Evolutionary conservation across 352 stramenopile genomes (phyloP), one percentile per base, ranked within the genome.

Genomic region (Phytopythium kandeliae): DNA sequence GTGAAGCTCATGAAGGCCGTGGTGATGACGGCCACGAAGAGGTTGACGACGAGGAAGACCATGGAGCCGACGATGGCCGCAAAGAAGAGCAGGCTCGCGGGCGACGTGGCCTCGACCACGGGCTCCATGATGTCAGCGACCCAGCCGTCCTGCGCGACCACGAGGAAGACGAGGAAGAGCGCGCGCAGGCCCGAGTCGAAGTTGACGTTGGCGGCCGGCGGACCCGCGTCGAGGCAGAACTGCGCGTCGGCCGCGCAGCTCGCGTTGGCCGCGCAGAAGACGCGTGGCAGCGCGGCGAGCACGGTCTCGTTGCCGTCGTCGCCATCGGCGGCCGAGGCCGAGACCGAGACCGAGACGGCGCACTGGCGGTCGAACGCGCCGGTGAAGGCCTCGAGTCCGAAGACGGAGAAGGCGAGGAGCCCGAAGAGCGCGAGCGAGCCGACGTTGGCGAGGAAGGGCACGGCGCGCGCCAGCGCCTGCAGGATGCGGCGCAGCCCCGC

Each of bases 1-100:
- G 74, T 79, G 31, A 87, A 88, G 41, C 84, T 90, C 78, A 92
- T 92, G 51, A 92, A 92, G 15, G 78, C 73, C 4, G 80, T 92
- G 5, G 80, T 92, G 57, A 92, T 92, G 25, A 89, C 80, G 11
- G 80, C 80, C 17, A 92, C 80, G 41, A 92, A 92, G 8, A 92
- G 48, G 34, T 92, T 92, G 30, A 92, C 77, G 37, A 89, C 80
- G 15, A 92, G 69, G 38, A 92, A 89, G 9, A 92, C 80, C 71
- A 92, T 84, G 26, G 74, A 78, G 4, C 65, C 66, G 30, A 92
- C 74, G 44, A 92, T 88, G 11, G 63, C 70, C 17, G 86, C 62
- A 37, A 92, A 92, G 51, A 89, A 92, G 9, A 74, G 45, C 24
- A 78, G 53, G 26, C 73, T 85, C 12, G 71, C 72, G 26, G 55